Percentiles rank a stretch among this genome's conserved stretches.
These are phyloP conservation scores for Daedalea quercina DNA, from an alignment of 768 basidiomycete species.

Conservation along the genomic window DNA sequence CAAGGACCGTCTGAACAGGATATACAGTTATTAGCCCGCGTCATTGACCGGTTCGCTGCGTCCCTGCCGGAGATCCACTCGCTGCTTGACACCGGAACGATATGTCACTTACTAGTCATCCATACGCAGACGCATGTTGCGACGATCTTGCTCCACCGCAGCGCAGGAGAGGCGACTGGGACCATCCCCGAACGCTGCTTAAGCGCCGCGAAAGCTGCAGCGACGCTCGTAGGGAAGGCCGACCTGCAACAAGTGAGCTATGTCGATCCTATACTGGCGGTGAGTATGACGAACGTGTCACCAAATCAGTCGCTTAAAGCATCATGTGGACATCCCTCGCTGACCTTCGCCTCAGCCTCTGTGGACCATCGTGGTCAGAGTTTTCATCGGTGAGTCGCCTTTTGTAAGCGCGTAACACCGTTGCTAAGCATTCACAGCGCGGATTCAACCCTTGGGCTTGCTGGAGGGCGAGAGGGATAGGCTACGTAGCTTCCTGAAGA, in stretches of 20 bases:
- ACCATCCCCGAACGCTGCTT: constrained; percentile 14
- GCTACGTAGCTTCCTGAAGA: constrained; percentile 4
- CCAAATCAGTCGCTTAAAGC: not conserved
- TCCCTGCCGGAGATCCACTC: constrained; percentile 14
- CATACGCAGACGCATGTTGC: constrained; percentile 44
- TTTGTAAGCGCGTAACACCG: not conserved
- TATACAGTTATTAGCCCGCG: constrained; percentile 9
- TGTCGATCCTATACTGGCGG: constrained; percentile 14
- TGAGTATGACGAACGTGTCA: not conserved
- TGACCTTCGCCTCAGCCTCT: not conserved
- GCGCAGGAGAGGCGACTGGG: constrained; percentile 33
- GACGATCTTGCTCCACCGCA: constrained; percentile 44
- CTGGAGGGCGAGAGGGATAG: constrained; percentile 2
- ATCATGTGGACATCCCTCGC: not conserved
- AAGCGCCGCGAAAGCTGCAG: constrained; percentile 10
- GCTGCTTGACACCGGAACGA: constrained; percentile 9
- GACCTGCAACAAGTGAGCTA: not conserved
- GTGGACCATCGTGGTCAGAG: not conserved
- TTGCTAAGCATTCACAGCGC: not conserved
- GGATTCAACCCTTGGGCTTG: constrained; percentile 2
- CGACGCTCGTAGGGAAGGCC: constrained; percentile 1
- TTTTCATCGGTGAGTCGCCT: not conserved
- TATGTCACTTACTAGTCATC: constrained; percentile 34
- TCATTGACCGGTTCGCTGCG: constrained; percentile 18
- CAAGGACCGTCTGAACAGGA: constrained; percentile 2